phyloP scores from a whole-genome alignment of 805 yeast genomes.

The Yarrowia sp. region DNA sequence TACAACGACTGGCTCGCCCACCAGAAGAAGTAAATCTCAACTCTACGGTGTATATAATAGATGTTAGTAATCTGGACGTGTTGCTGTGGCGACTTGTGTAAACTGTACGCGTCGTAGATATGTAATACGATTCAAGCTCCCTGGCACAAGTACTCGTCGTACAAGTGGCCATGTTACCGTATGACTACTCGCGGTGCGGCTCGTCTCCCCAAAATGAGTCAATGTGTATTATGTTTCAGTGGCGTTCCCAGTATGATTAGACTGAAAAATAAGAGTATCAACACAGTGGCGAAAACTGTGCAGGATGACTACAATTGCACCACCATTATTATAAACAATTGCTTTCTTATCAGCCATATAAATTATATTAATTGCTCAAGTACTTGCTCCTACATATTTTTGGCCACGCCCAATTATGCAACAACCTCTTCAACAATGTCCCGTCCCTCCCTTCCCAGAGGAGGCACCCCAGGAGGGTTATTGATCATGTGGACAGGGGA shows the following conservation, averaged over 20 bases:
- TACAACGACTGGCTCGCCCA: constrained; percentile 69
- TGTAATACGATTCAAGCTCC: no score
- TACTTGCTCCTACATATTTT: not conserved
- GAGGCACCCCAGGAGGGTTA: constrained; percentile 54
- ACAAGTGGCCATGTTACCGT: no score
- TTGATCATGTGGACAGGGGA: constrained; percentile 71
- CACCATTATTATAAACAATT: no score
- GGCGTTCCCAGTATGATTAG: not conserved
- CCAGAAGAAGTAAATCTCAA: constrained; percentile 14
- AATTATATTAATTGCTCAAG: not conserved
- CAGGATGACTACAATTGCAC: no score
- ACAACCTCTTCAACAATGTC: constrained; percentile 11
- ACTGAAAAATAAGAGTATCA: not conserved
- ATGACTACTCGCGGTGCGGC: no score
- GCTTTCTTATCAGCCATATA: no score
- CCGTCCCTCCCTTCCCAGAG: constrained; percentile 74
- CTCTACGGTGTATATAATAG: constrained; percentile 6
- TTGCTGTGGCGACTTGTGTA: not conserved
- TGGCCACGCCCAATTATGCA: no score
- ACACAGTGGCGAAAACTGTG: not conserved
- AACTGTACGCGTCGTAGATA: not conserved
- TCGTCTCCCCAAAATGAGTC: no score
- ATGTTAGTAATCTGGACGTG: not conserved
- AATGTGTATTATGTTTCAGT: not conserved
- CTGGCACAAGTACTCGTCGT: no score